Conservation (phyloP, 257 asterid species). For the Nicotiana obtusifolia region DNA sequence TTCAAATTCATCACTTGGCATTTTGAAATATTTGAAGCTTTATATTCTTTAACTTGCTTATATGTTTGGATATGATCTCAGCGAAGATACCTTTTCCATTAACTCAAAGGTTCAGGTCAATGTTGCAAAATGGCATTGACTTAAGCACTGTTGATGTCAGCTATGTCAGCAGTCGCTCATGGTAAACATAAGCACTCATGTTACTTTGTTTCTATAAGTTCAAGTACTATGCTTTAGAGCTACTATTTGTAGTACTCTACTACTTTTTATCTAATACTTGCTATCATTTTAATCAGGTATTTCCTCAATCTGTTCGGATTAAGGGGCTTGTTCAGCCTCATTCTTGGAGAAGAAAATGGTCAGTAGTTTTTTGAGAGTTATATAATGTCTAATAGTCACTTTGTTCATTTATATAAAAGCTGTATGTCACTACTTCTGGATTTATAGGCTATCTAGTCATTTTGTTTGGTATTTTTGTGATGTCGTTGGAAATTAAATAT, state of each 20-base stretch:
- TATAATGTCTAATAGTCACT: neutral
- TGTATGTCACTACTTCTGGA: neutral
- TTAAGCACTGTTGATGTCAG: constrained; percentile 93
- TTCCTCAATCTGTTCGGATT: constrained; percentile 86
- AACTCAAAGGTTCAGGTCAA: constrained; percentile 90
- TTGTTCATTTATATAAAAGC: neutral
- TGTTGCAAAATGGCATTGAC: constrained; percentile 93
- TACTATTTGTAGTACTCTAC: neutral
- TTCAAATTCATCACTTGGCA: too few relatives aligned
- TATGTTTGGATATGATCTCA: constrained; percentile 23
- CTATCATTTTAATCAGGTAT: constrained; percentile 46
- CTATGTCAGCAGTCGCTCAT: constrained; percentile 94
- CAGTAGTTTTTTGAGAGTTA: constrained; percentile 11
- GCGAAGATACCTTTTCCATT: constrained; percentile 93
- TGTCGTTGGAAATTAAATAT: neutral
- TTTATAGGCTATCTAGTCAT: too few relatives aligned
- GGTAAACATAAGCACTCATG: constrained; percentile 31
- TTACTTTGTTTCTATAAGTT: neutral
- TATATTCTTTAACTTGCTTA: neutral
- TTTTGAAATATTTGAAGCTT: neutral
- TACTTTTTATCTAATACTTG: neutral
- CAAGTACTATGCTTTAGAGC: neutral
- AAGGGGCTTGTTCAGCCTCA: constrained; percentile 91
- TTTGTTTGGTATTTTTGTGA: too few relatives aligned
- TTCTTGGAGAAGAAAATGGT: constrained; percentile 95